phyloP scores from a whole-genome alignment of 2,329 filamentous ascomycete species.

The Alternaria solani region DNA sequence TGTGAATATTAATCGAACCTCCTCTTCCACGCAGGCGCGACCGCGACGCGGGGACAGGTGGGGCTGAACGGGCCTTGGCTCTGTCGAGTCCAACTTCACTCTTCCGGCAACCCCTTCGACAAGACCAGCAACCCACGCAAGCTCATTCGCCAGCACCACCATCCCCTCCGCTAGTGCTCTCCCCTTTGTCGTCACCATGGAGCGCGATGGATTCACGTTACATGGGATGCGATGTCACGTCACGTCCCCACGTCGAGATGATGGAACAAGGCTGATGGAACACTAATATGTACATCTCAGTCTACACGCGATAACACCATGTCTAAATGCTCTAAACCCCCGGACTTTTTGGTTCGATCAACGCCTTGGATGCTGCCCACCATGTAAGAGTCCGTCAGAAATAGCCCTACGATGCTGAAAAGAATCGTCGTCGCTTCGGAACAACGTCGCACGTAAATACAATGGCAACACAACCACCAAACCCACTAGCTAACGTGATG shows the following conservation, averaged over 20 bases:
- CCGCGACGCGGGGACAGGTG: conserved; percentile 24
- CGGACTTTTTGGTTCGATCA: conserved; percentile 10
- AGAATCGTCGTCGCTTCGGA: conserved; percentile 1
- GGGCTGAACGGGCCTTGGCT: conserved; percentile 23
- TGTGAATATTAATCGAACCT: conserved; percentile 14
- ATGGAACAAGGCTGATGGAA: background rate
- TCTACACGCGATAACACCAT: conserved; percentile 17
- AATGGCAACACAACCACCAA: conserved; percentile 1
- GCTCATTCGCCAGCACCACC: background rate
- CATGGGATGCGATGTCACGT: background rate
- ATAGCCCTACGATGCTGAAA: conserved; percentile 2
- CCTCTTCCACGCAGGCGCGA: conserved; percentile 26
- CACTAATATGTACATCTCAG: conserved; percentile 8
- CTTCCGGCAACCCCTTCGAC: conserved; percentile 21
- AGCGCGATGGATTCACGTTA: background rate
- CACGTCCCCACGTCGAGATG: background rate
- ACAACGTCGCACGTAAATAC: conserved; percentile 11
- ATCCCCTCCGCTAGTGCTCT: background rate
- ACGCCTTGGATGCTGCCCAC: conserved; percentile 14
- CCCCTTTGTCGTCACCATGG: background rate
- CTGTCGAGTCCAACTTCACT: conserved; percentile 24
- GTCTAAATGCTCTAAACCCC: conserved; percentile 13
- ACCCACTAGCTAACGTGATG: conserved; percentile 3
- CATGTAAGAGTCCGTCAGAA: background rate
- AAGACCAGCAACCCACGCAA: conserved; percentile 11